Base-by-base conservation (phyloP, 163 green algal genomes). In the Scenedesmus sp. region DNA sequence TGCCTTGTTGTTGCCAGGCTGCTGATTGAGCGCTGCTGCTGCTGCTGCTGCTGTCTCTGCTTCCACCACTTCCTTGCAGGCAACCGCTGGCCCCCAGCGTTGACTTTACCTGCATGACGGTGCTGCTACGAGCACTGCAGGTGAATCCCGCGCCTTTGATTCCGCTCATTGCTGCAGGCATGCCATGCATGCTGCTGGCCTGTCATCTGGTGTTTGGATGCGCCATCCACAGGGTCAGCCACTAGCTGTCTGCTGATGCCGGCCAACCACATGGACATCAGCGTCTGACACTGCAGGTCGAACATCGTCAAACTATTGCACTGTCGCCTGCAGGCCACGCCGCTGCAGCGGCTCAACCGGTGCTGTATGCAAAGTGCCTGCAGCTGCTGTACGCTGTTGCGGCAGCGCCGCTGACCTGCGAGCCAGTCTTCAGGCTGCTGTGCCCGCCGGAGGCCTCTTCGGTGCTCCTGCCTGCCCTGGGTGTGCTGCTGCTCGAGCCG, bases 31-130 rank as follows among this genome's bases (percentile, higher is more conserved):
- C 24, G 42, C 24, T 51, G 43, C 43, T 43, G 76, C 76, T 46
- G 76, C 76, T 46, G 9, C 26, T 33, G 70, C 33, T 43, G 33
- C 70, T 43, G 73, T 46, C 3, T 13, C 73, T 42, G 33, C 73
- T 44, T 46, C 35, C 33, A 12, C 3, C 37, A 10, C 16, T 46
- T 10, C 73, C 73, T 10, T 46, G 51, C 26, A n/a, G 37, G 42
- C 85, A 93, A 84, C 59, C 92, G 46, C 42, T 96, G 70, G 79
- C 94, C 46, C 95, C 94, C 2, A 61, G 42, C 16, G 33, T 72
- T 13, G 93, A 94, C 40, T 96, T 94, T 93, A 93, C 61, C 70
- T 96, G 94, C 93, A 92, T 96, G 35, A 93, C 93, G 33, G 91
- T 95, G 22, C 26, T 96, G 16, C 90, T 96, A 76, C 46, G 89